A percentile compares a stretch with the other conserved stretches of the same genome.
Evolutionary conservation across 1,284 basidiomycete genomes (phyloP).

Genomic region (Volvariella volvacea): DNA sequence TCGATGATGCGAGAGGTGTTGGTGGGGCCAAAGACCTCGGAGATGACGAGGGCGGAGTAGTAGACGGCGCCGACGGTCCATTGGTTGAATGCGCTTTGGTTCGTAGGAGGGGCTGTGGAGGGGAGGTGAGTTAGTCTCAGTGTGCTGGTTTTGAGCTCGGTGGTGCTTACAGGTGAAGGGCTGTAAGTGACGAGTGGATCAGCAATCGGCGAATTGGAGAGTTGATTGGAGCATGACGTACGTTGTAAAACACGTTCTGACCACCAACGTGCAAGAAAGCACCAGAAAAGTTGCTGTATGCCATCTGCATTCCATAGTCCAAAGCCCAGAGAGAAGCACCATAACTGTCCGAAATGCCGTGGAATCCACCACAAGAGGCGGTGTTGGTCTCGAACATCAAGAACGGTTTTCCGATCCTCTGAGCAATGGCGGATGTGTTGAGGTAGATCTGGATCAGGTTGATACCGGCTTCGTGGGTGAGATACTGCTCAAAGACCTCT

Average conservation of each 20-base stretch:
- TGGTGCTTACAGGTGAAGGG: conserved; percentile 32
- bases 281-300: conserved; percentile 49
- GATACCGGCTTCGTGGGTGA: conserved; percentile 48
- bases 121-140: not conserved
- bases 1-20: conserved; percentile 59
- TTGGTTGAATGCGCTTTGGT: conserved; percentile 41
- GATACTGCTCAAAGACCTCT: conserved; percentile 44
- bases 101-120: conserved; percentile 47
- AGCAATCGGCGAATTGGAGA: conserved; percentile 3
- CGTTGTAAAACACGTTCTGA: conserved; percentile 62
- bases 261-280: conserved; percentile 63
- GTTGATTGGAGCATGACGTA: conserved; percentile 20
- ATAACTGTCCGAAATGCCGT: conserved; percentile 68
- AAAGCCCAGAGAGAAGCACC: conserved; percentile 67
- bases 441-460: conserved; percentile 44
- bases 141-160: not conserved
- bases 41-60: conserved; percentile 60
- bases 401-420: conserved; percentile 41
- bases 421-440: conserved; percentile 38
- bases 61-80: conserved; percentile 63
- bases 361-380: conserved; percentile 76
- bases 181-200: conserved; percentile 12
- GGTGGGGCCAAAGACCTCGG: conserved; percentile 60
- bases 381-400: conserved; percentile 81
- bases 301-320: conserved; percentile 61